Base-by-base conservation (phyloP, 2,329 filamentous ascomycete species). In the Aspergillus melleus region DNA sequence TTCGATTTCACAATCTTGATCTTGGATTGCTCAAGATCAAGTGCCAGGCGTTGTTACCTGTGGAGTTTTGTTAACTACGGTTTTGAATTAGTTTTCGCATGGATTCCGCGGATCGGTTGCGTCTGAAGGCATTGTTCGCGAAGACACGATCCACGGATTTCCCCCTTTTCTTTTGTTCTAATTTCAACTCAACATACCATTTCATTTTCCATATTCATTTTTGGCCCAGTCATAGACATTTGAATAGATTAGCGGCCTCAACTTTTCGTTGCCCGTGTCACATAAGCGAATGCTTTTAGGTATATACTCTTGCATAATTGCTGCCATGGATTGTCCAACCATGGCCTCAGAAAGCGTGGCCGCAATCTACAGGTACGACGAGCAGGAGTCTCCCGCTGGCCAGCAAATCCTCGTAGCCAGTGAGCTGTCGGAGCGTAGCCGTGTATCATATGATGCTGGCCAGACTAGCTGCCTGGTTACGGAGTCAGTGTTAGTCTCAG, bases 41-140 rank as follows among this genome's bases (percentile, higher is more conserved):
- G 58, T 61, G 66, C 66, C 64, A 65, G 70, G 72, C 72, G 70
- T 73, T 70, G 59, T 63, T 39, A 57, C 55, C 53, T 59, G 22
- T 51, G 61, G 55, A 58, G 61, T 56, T 58, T 62, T 54, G 49
- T 59, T 60, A 32, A 12, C 11, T 53, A 30, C 29, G 29, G 36
- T 42, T 57, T 44, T 49, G 26, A 59, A 19, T 54, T 50, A 57
- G 36, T 55, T 61, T 50, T 61, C 55, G 61, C 60, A 64, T 57
- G 52, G 29, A 20, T 32, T 53, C 44, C 47, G 50, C 39, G 58
- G 53, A 36, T 58, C 55, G 50, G 46, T 29, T 55, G 55, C 52
- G 32, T 9, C 36, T 56, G 14, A 24, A 14, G 39, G 47, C 36
- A n/a, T 52, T 52, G 50, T 63, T 56, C 42, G 49, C 54, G 26